Evolutionary conservation across 768 basidiomycete species (phyloP).

Genomic region (Suillus placidus): DNA sequence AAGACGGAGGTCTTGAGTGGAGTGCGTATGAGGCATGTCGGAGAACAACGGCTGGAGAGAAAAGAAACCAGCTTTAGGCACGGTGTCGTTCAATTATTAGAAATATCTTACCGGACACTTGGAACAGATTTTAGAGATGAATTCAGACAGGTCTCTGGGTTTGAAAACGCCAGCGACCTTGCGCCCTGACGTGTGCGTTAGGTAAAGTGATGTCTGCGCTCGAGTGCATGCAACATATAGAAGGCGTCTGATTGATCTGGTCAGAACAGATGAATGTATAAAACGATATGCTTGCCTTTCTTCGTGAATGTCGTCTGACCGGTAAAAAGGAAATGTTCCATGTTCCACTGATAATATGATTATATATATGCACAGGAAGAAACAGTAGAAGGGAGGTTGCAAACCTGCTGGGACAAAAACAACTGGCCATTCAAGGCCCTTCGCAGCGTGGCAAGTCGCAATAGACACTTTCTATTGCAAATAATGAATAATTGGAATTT

Average conservation of each 20-base stretch:
- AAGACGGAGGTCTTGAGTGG: constrained; percentile 44
- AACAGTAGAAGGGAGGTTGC: constrained; percentile 12
- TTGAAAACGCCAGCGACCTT: constrained; percentile 59
- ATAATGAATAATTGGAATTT: background rate
- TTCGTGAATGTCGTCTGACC: constrained; percentile 76
- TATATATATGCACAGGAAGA: background rate
- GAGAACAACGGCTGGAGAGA: constrained; percentile 43
- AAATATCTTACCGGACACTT: constrained; percentile 43
- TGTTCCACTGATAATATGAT: constrained; percentile 54
- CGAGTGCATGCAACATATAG: constrained; percentile 90
- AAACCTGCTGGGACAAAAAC: constrained; percentile 77
- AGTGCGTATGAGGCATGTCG: constrained; percentile 47
- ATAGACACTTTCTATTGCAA: constrained; percentile 73
- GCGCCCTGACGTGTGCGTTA: constrained; percentile 52
- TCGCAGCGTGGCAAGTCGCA: constrained; percentile 86
- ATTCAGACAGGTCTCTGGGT: constrained; percentile 55
- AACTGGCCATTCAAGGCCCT: constrained; percentile 92
- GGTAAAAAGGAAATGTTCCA: constrained; percentile 75
- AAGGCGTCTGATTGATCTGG: constrained; percentile 55
- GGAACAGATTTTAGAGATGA: constrained; percentile 49
- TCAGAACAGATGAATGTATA: background rate
- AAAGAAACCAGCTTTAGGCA: background rate
- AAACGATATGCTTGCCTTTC: constrained; percentile 55
- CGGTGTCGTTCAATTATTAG: constrained; percentile 16
- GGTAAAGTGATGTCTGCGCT: constrained; percentile 71